These are phyloP conservation scores for Leishmania gerbilli DNA, from an alignment of 208 protist genomes.

Conservation along the genomic window DNA sequence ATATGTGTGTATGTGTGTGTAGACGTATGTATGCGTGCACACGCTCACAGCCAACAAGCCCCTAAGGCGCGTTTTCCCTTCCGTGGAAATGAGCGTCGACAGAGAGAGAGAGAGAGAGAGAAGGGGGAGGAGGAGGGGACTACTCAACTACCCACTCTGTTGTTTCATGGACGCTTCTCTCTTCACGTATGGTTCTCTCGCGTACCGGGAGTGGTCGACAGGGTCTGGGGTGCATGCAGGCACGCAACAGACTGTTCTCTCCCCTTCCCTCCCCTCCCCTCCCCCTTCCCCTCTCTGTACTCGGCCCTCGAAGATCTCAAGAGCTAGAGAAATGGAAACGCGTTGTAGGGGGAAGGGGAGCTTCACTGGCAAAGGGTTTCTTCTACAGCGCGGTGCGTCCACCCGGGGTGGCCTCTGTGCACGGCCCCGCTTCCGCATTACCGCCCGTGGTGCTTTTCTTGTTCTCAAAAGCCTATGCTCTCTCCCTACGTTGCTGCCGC, in stretches of 20 bases:
- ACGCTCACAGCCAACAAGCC: neutral
- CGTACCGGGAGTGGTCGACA: neutral
- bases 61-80: neutral
- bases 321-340: neutral
- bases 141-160: neutral
- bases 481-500: neutral
- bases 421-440: neutral
- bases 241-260: neutral
- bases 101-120: neutral
- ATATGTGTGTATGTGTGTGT: no score
- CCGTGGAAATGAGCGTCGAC: neutral
- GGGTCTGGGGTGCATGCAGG: neutral
- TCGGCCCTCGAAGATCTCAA: neutral
- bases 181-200: no score
- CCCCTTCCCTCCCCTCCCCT: no score
- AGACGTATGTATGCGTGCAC: no score
- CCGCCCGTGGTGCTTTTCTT: neutral
- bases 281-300: neutral
- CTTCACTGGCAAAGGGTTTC: neutral
- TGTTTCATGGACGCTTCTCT: neutral
- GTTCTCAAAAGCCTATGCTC: neutral
- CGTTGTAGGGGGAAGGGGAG: neutral
- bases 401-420: neutral
- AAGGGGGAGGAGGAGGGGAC: neutral
- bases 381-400: neutral